Evolutionary conservation across 805 yeast genomes (phyloP).

Genomic region (Pichia heedii): DNA sequence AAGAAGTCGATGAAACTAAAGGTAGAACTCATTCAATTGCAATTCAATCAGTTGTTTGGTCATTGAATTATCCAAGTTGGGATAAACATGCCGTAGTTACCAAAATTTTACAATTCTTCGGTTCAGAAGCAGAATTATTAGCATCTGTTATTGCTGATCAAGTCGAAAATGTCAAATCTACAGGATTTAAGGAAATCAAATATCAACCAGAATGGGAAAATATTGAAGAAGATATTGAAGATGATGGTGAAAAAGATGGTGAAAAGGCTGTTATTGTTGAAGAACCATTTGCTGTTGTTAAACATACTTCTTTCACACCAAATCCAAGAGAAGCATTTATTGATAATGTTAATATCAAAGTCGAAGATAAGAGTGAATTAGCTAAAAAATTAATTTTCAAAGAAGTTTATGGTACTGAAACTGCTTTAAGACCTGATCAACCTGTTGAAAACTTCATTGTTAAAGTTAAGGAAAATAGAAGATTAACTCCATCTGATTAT

Average conservation of each 20-base stretch:
- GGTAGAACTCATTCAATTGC: conserved; percentile 73
- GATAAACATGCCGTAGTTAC: conserved; percentile 57
- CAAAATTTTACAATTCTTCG: conserved; percentile 71
- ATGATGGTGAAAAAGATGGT: conserved; percentile 29
- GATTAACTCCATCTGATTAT: conserved; percentile 84
- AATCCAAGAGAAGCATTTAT: conserved; percentile 47
- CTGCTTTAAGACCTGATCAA: conserved; percentile 76
- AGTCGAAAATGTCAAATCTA: conserved; percentile 46
- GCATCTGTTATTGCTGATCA: conserved; percentile 62
- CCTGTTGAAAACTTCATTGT: conserved; percentile 79
- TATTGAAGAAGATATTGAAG: conserved; percentile 18
- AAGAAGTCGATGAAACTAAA: conserved; percentile 59
- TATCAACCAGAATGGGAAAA: conserved; percentile 24
- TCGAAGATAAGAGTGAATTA: conserved; percentile 34
- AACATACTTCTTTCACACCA: conserved; percentile 55
- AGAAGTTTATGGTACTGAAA: conserved; percentile 61
- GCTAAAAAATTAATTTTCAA: conserved; percentile 69
- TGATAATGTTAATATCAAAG: conserved; percentile 33
- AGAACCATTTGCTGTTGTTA: conserved; percentile 34
- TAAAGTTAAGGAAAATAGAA: conserved; percentile 82
- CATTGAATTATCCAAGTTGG: conserved; percentile 50
- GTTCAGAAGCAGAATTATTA: conserved; percentile 71
- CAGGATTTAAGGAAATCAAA: conserved; percentile 34
- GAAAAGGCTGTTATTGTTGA: too few relatives aligned
- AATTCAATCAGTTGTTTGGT: conserved; percentile 76